Evolutionary conservation across 2,329 filamentous ascomycete genomes (phyloP), one percentile per base, ranked within the genome.

Genomic region (Grosmannia serpens): DNA sequence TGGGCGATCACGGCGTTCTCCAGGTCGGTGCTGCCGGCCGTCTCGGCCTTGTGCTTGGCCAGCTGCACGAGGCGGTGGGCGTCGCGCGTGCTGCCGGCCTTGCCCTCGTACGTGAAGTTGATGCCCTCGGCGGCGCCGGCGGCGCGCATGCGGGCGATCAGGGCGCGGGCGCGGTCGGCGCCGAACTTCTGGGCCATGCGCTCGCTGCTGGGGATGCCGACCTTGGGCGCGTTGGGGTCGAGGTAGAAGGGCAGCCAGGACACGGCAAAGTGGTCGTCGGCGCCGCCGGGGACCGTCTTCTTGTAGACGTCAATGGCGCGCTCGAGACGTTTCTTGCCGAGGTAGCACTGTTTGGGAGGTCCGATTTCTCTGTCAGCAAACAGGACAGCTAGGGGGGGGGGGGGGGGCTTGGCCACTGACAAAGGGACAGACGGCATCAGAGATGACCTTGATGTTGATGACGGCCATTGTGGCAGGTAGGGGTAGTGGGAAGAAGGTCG

Each of bases 181-280:
- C 89, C 89, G 70, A 91, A 91, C 62, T 84, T 86, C 26, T 73
- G 67, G 15, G 74, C 74, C 69, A 87, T 86, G 67, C 80, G 80
- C 62, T 70, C 76, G 2, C 62, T 65, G 49, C 79, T 69, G 22
- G 79, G 75, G 4, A 79, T 66, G 7, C 77, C 74, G 46, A 65
- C 64, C 26, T 68, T 70, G 5, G 76, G 71, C 0, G 86, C 79
- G 1, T 81, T 75, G 0, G 88, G 87, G 67, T 91, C 85, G 56
- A 95, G 81, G 70, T 92, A 91, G 74, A 88, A 95, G 1, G 90
- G 87, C 61, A 81, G 78, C 88, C 89, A 95, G 61, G 78, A 80
- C 17, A 88, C 82, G 53, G 77, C 79, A 73, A 95, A 91, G 24
- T 79, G 88, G 71, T 92, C 87, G 46, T 77, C 70, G 50, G 70